Evolutionary conservation across 371 early-diverging fungal genomes (phyloP).

Genomic region (Mortierella sp.): DNA sequence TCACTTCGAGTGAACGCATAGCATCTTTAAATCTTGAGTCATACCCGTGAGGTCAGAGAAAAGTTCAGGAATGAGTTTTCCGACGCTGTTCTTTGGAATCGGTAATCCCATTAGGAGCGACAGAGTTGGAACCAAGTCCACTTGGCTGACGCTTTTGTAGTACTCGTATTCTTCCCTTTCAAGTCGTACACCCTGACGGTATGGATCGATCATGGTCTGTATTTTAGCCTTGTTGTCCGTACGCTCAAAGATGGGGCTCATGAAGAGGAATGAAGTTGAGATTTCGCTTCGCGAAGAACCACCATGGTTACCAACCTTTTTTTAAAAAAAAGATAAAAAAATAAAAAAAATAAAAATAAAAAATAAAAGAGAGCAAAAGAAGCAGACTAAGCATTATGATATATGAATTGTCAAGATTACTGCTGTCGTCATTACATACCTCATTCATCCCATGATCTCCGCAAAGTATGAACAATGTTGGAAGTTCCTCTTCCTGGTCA

Average conservation of each 20-base stretch:
- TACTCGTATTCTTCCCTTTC: constrained; percentile 37
- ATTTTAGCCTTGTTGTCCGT: constrained; percentile 13
- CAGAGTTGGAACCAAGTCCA: constrained; percentile 91
- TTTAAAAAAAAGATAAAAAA: too few species aligned
- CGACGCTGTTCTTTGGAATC: constrained; percentile 93
- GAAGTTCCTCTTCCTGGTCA: constrained; percentile 62
- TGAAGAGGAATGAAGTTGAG: constrained; percentile 64
- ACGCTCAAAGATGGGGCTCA: constrained; percentile 18
- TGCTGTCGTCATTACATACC: constrained; percentile 51
- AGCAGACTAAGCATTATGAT: neutral
- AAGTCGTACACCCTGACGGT: neutral
- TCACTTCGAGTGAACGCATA: neutral
- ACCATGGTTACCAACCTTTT: constrained; percentile 74
- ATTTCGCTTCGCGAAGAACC: constrained; percentile 75
- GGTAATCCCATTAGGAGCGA: constrained; percentile 87
- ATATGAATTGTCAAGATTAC: neutral
- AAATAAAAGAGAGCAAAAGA: too few species aligned
- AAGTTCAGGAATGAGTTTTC: constrained; percentile 80
- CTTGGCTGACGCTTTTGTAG: constrained; percentile 78
- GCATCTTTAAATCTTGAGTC: neutral
- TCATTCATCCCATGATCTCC: constrained; percentile 99
- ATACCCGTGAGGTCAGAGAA: constrained; percentile 54
- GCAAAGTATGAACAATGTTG: constrained; percentile 92
- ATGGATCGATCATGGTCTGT: constrained; percentile 33
- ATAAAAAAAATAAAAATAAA: too few species aligned